Conservation (phyloP, 345 rosid genomes). For the Boechera retrofracta region DNA sequence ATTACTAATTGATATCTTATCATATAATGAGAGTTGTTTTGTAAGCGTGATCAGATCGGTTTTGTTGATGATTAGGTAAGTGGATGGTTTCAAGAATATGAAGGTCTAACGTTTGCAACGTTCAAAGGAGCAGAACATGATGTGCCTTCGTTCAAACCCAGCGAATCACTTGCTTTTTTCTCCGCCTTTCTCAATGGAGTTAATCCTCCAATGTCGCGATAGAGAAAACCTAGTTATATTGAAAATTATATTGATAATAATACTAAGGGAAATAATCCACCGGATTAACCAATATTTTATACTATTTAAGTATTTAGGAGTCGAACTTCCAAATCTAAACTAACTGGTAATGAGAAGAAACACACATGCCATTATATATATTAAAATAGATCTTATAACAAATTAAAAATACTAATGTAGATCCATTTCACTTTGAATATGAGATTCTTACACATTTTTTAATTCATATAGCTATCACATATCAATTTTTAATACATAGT, state of each 20-base stretch:
- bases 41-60: neutral
- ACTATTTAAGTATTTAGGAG: neutral
- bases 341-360: neutral
- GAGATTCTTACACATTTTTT: neutral
- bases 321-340: neutral
- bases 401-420: too few relatives aligned
- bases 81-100: slow-evolving; percentile 85
- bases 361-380: neutral
- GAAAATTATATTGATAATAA: neutral
- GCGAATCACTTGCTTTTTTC: slow-evolving; percentile 72
- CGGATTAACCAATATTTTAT: neutral
- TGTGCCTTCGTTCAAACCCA: slow-evolving; percentile 85
- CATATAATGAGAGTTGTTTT: neutral
- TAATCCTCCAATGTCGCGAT: slow-evolving; percentile 48
- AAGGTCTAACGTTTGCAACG: slow-evolving; percentile 81
- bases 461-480: neutral
- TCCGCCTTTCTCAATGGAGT: slow-evolving; percentile 66
- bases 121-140: slow-evolving; percentile 96
- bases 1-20: slow-evolving; percentile 1
- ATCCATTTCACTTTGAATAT: neutral
- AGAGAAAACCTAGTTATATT: neutral
- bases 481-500: neutral
- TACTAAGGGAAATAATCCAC: neutral
- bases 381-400: neutral
- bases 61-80: slow-evolving; percentile 56